phyloP scores from a whole-genome alignment of 495 filamentous ascomycete genomes.

The Xylaria grammica region DNA sequence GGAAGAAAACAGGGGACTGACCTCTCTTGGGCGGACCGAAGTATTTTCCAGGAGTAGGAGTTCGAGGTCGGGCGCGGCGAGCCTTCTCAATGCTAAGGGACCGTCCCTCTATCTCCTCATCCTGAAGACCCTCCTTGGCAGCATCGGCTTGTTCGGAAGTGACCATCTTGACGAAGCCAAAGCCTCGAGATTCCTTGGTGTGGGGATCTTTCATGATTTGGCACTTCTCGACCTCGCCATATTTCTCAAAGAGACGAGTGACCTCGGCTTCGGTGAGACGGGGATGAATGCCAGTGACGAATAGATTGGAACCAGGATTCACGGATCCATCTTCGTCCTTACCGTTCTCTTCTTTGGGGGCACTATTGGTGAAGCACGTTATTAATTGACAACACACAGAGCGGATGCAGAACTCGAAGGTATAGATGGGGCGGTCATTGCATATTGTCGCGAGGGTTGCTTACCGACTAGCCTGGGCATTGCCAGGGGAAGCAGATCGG shows the following conservation, averaged over 20 bases:
- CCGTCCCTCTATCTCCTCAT: constrained; percentile 92
- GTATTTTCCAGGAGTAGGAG: constrained; percentile 98
- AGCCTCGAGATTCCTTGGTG: constrained; percentile 96
- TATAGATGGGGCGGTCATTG: background rate
- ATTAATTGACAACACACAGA: background rate
- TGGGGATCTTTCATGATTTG: constrained; percentile 99
- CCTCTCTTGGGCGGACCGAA: constrained; percentile 98
- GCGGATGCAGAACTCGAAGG: background rate
- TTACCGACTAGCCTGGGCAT: constrained; percentile 74
- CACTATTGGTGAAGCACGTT: constrained; percentile 36
- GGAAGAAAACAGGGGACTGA: constrained; percentile 50
- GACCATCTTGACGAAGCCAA: constrained; percentile 99
- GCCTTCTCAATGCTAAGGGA: constrained; percentile 99
- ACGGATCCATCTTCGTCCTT: constrained; percentile 75
- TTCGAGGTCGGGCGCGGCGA: constrained; percentile 89
- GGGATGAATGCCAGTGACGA: constrained; percentile 97
- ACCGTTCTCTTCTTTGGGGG: constrained; percentile 59
- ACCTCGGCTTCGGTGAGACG: constrained; percentile 90
- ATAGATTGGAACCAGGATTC: constrained; percentile 97
- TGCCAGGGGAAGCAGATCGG: constrained; percentile 77
- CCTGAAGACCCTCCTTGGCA: constrained; percentile 94
- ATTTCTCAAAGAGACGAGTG: constrained; percentile 95
- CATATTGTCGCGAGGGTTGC: constrained; percentile 30
- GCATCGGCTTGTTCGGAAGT: constrained; percentile 92
- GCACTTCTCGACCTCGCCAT: constrained; percentile 97